phyloP scores from a whole-genome alignment of 2,329 filamentous ascomycete species.

The Fusarium albidum region DNA sequence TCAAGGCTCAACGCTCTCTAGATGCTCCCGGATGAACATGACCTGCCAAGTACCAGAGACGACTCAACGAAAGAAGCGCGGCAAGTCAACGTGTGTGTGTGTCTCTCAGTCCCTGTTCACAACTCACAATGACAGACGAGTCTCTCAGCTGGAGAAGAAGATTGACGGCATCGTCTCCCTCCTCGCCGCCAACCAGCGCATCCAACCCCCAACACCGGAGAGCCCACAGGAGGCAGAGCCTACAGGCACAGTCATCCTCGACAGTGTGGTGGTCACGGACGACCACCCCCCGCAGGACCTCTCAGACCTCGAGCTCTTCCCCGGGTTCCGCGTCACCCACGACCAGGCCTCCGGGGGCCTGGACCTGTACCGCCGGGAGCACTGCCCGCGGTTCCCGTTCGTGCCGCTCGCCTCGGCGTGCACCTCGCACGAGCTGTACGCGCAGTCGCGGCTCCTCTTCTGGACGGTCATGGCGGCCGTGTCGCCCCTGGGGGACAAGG shows the following conservation, averaged over 20 bases:
- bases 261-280: not conserved
- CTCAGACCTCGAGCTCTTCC: constrained; percentile 42
- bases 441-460: constrained; percentile 47
- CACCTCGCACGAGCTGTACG: constrained; percentile 43
- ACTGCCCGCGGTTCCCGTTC: constrained; percentile 50
- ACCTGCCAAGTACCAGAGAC: constrained; percentile 45
- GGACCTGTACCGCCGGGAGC: constrained; percentile 44
- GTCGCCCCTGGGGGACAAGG: constrained; percentile 42
- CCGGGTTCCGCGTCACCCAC: constrained; percentile 46
- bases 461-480: constrained; percentile 48
- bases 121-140: no score
- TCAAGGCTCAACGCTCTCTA: constrained; percentile 19
- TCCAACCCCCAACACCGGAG: constrained; percentile 38
- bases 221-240: constrained; percentile 31
- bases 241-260: not conserved
- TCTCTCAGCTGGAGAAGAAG: constrained; percentile 49
- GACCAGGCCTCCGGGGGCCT: constrained; percentile 45
- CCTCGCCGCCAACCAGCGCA: constrained; percentile 43
- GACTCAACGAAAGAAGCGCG: constrained; percentile 45
- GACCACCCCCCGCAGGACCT: constrained; percentile 2
- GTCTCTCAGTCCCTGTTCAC: no score
- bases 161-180: constrained; percentile 51
- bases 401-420: constrained; percentile 41
- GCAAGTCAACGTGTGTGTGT: constrained; percentile 48
- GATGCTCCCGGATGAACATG: constrained; percentile 47